Base-by-base conservation (phyloP, 1,139 yeast species). In the Kodamaea suecica region DNA sequence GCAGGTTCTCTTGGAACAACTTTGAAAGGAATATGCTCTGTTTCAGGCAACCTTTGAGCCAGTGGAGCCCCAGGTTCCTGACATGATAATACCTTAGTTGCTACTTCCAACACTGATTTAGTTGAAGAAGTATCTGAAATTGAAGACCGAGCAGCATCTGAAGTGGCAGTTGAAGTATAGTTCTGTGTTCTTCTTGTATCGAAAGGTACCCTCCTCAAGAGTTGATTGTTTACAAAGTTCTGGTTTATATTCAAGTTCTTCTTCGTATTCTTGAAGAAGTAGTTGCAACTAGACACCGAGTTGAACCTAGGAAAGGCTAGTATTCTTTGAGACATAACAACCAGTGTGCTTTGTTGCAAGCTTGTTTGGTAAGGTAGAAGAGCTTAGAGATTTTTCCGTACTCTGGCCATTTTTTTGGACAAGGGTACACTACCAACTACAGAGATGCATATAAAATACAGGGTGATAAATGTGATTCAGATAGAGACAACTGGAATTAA, bases 11-110 rank as follows among this genome's bases (percentile, higher is more conserved):
- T 63, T 0, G 75, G 62, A 23, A 67, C 69, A 5, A 82, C 80
- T 29, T 71, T 63, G 49, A 84, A 84, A 1, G 94, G 94, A 24
- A 78, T 62, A 37, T 65, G 70, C 3, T 50, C 25, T 4, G 34
- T 33, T n/a, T 17, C 3, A 6, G 10, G 26, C 4, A 17, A 11
- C 21, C 50, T 47, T 34, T 56, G 63, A 3, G 62, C 49, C 52
- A 45, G 55, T 14, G 47, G 43, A 3, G 61, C 56, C 17, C 55
- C 64, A 2, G 62, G 52, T 9, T 66, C 72, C 41, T 66, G 72
- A 44, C 73, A 67, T 13, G 57, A 59, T 31, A 67, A 53, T 2
- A 66, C 66, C 38, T 62, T 64, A 4, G 63, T 45, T 8, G 68
- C 65, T 7, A 60, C 67, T 36, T 57, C 56, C 11, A 59, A 43